Conservation (phyloP, 2,329 filamentous ascomycete genomes). For the Lachnellula arida region DNA sequence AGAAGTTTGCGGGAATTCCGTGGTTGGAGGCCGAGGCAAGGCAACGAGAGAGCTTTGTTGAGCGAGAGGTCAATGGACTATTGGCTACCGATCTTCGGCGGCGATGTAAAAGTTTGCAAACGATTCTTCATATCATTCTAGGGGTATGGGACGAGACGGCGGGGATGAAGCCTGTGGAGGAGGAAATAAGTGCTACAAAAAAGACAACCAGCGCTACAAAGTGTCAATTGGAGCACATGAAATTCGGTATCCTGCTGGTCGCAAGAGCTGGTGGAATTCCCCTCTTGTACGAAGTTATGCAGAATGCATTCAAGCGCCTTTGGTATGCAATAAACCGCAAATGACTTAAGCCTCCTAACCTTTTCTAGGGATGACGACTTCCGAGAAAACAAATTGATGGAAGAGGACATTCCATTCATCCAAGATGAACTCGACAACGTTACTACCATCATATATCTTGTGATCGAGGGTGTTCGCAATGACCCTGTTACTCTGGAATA, state of each 20-base stretch:
- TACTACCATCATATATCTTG: constrained; percentile 59
- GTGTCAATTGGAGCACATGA: constrained; percentile 57
- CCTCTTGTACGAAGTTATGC: constrained; percentile 28
- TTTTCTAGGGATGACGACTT: constrained; percentile 32
- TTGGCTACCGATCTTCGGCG: constrained; percentile 44
- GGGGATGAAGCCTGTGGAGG: constrained; percentile 37
- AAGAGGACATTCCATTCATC: constrained; percentile 32
- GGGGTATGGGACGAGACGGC: constrained; percentile 69
- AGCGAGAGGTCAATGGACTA: constrained; percentile 44
- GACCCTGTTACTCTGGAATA: constrained; percentile 44
- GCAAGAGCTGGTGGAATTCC: constrained; percentile 40
- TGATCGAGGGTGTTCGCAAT: constrained; percentile 52
- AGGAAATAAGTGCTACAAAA: constrained; percentile 40
- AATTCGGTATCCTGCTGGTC: constrained; percentile 47
- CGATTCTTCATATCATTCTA: constrained; percentile 57
- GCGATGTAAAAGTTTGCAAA: constrained; percentile 50
- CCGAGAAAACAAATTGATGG: constrained; percentile 26
- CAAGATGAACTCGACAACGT: constrained; percentile 59
- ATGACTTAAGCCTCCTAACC: neutral
- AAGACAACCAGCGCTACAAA: constrained; percentile 45
- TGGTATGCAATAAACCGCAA: constrained; percentile 28
- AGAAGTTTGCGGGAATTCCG: constrained; percentile 44
- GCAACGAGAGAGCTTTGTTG: constrained; percentile 52
- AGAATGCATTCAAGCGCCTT: constrained; percentile 27
- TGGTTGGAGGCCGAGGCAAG: constrained; percentile 65